Evolutionary conservation across 345 rosid species (phyloP).

Genomic region (Capsella bursapastoris): DNA sequence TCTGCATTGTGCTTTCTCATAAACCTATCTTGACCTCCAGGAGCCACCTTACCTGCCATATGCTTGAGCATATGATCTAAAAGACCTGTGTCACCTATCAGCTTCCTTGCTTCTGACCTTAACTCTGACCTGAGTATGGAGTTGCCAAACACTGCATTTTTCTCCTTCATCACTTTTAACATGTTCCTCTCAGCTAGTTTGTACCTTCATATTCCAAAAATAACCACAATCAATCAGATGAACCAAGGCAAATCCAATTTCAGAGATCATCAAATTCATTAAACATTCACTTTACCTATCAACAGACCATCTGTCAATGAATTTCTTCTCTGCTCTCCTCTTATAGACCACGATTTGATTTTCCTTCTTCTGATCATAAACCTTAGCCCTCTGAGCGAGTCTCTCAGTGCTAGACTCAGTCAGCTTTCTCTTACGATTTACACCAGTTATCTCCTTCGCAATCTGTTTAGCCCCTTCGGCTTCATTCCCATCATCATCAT

Average conservation of each 20-base stretch:
- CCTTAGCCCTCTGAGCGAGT: conserved; percentile 42
- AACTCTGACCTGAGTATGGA: conserved; percentile 77
- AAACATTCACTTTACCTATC: conserved; percentile 58
- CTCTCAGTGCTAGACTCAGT: conserved; percentile 31
- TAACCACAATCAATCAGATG: not conserved
- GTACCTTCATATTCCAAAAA: conserved; percentile 59
- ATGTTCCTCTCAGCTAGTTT: conserved; percentile 81
- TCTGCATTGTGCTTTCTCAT: conserved; percentile 88
- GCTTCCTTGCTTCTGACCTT: conserved; percentile 79
- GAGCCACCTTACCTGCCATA: conserved; percentile 94
- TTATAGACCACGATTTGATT: conserved; percentile 50
- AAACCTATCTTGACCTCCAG: conserved; percentile 86
- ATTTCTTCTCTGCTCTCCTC: conserved; percentile 49
- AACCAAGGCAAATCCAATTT: conserved; percentile 2
- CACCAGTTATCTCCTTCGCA: not conserved
- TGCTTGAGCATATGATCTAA: conserved; percentile 94
- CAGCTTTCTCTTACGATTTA: conserved; percentile 51
- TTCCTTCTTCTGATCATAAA: conserved; percentile 42
- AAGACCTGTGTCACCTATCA: conserved; percentile 95
- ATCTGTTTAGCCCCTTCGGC: conserved; percentile 11
- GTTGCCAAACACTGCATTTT: conserved; percentile 67
- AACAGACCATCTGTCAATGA: conserved; percentile 74
- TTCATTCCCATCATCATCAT: conserved; percentile 35
- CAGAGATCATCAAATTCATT: conserved; percentile 17
- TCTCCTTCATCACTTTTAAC: conserved; percentile 84